Conservation (phyloP, 1,139 yeast species). For the Debaryomyces singareniensis region DNA sequence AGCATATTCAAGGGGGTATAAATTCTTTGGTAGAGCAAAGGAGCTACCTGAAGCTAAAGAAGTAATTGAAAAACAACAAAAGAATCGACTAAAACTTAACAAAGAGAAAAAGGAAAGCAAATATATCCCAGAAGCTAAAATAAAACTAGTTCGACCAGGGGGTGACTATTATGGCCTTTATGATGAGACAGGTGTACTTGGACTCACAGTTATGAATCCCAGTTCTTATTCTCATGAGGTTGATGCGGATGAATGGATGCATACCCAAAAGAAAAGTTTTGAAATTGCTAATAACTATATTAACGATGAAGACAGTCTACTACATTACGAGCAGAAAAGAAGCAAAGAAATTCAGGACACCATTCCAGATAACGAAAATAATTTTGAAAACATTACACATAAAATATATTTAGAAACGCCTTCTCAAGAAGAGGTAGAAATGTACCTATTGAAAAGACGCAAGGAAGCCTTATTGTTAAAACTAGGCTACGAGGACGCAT, state of each 20-base stretch:
- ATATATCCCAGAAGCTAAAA: too few species aligned
- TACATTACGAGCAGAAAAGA: conserved; percentile 7
- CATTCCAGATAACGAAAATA: conserved; percentile 11
- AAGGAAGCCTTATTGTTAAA: conserved; percentile 36
- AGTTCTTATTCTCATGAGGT: too few species aligned
- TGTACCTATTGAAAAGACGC: conserved; percentile 40
- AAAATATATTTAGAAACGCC: too few species aligned
- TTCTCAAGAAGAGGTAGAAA: conserved; percentile 33
- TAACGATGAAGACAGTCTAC: conserved; percentile 2
- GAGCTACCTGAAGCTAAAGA: conserved; percentile 73
- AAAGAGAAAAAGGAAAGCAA: conserved; percentile 1
- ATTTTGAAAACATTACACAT: too few species aligned
- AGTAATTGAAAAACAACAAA: conserved; percentile 21
- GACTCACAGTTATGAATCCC: too few species aligned
- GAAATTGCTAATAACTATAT: too few species aligned
- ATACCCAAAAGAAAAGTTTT: too few species aligned
- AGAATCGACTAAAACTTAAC: conserved; percentile 10
- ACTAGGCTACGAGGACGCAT: conserved; percentile 11
- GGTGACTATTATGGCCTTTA: too few species aligned
- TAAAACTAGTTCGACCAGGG: too few species aligned
- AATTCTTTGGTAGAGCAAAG: conserved; percentile 80
- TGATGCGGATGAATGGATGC: too few species aligned
- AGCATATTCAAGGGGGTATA: conserved; percentile 42
- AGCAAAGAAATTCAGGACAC: conserved; percentile 2
- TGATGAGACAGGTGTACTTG: too few species aligned